Evolutionary conservation across 441 rosid genomes (phyloP), one percentile per base, ranked within the genome.

Genomic region (Arabidopsis lyrata): DNA sequence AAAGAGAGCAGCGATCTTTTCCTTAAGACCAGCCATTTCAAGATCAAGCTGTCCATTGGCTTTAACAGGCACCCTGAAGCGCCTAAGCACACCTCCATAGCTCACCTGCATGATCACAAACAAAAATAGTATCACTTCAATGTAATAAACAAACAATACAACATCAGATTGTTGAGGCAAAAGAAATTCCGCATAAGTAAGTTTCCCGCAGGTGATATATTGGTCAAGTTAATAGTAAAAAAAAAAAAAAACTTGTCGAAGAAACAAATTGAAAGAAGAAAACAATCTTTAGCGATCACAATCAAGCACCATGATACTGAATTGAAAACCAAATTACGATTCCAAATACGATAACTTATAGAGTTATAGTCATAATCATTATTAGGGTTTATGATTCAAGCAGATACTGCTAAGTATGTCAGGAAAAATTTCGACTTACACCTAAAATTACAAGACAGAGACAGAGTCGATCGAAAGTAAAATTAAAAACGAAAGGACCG

Each of bases 11-110:
- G 77, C 41, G 59, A 93, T 86, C 81, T 85, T 93, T n/a, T 73
- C 81, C 85, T 80, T 86, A 54, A 95, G 83, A 50, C 69, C 81
- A 74, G 57, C 70, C 83, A 91, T 76, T 80, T 86, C 81, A 59
- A 95, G 92, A 77, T 86, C 95, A 81, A 95, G 83, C 56, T 77
- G 78, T 24, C 78, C 95, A 70, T 77, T 78, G 67, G 78, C 86
- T 66, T 76, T 73, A 42, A 90, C 36, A 34, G 18, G 42, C 22
- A 84, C 95, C 74, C 84, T 88, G 83, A 95, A 93, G 24, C 97
- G 97, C 84, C 97, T 83, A 24, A 95, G 90, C 6, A 90, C 88
- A 74, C 82, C 87, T 49, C 85, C 91, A 79, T 77, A 83, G 55
- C 86, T 84, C 27, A 90, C 98, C 99, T 95, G 82, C 16, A 69